These are phyloP conservation scores for Colletotrichum cereale DNA, from an alignment of 2,329 filamentous ascomycete species.

Conservation along the genomic window DNA sequence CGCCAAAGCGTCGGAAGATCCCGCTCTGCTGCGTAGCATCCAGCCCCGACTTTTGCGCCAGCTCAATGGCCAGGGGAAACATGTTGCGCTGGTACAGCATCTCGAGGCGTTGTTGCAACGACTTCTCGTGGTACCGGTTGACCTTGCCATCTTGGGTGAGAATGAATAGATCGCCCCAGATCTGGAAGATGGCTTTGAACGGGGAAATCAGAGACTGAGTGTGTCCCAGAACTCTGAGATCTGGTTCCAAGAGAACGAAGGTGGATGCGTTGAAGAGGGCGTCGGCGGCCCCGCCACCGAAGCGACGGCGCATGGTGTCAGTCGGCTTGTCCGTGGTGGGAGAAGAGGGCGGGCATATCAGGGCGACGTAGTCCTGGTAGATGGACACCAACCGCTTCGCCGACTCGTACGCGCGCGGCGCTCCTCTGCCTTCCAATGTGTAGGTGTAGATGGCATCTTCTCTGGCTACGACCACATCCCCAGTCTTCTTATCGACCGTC, in stretches of 20 bases:
- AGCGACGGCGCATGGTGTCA: conserved; percentile 75
- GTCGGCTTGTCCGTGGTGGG: conserved; percentile 65
- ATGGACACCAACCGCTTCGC: conserved; percentile 85
- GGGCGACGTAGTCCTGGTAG: conserved; percentile 86
- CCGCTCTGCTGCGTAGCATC: conserved; percentile 85
- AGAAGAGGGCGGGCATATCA: conserved; percentile 81
- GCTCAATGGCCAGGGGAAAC: conserved; percentile 89
- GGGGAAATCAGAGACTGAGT: conserved; percentile 86
- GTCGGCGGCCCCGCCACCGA: conserved; percentile 77
- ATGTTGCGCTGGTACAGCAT: conserved; percentile 95
- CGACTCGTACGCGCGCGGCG: conserved; percentile 91
- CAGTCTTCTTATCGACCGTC: conserved; percentile 83
- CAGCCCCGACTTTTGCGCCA: conserved; percentile 90
- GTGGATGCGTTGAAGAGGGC: conserved; percentile 88
- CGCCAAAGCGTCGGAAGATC: conserved; percentile 94
- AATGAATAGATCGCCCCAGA: conserved; percentile 95
- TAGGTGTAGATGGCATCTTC: conserved; percentile 98
- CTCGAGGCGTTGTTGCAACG: conserved; percentile 89
- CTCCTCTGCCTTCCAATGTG: conserved; percentile 83
- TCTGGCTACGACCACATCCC: conserved; percentile 90
- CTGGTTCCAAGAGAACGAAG: conserved; percentile 92
- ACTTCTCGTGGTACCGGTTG: conserved; percentile 90
- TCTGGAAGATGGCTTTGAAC: conserved; percentile 82
- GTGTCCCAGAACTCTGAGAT: conserved; percentile 90
- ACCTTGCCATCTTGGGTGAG: conserved; percentile 93